Base-by-base conservation (phyloP, 2,329 filamentous ascomycete genomes). In the Aspergillus glaucus region DNA sequence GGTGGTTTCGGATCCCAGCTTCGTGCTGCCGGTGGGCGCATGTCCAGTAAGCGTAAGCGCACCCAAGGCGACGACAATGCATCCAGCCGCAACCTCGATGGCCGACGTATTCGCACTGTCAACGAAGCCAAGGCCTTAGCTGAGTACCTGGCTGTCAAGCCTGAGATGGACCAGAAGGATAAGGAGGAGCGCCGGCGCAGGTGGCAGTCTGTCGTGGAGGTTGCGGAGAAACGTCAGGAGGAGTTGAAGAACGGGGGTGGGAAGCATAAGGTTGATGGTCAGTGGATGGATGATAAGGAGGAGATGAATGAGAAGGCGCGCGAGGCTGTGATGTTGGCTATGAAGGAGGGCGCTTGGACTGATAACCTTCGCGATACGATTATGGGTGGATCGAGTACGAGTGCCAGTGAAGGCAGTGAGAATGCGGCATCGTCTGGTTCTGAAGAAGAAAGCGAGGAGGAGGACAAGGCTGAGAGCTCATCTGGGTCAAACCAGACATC, bases 1-100 rank as follows among this genome's bases (percentile, higher is more conserved):
- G 93, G 93, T 69, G 93, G 93, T 62, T 98, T 98, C 66, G 93
- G 93, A 47, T 97, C 92, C 1, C 94, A 98, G 69, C 83, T 98
- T 34, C 88, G 94, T 64, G 93, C 94, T 0, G 93, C 93, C 3
- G 93, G 94, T 64, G 93, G 94, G 37, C 92, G 94, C 73, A 98
- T 98, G 93, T 95, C 90, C 2, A 92, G 88, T n/a, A 82, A 84
- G 59, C 94, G 94, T 75, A 93, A 92, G 77, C 85, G 85, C 62
- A 85, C 85, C 48, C 82, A 87, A 59, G 85, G 82, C 46, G 89
- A 95, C 34, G 85, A 89, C 53, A 92, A 94, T 62, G 91, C 84
- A 21, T 96, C 91, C 2, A 95, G 88, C 64, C 84, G 93, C 55
- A 98, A 97, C 57, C 78, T 98, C 2, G 93, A 97, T 62, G 93